These are phyloP conservation scores for Miscanthus lutarioriparius DNA, from an alignment of 176 grass and related monocot genomes.

Conservation along the genomic window DNA sequence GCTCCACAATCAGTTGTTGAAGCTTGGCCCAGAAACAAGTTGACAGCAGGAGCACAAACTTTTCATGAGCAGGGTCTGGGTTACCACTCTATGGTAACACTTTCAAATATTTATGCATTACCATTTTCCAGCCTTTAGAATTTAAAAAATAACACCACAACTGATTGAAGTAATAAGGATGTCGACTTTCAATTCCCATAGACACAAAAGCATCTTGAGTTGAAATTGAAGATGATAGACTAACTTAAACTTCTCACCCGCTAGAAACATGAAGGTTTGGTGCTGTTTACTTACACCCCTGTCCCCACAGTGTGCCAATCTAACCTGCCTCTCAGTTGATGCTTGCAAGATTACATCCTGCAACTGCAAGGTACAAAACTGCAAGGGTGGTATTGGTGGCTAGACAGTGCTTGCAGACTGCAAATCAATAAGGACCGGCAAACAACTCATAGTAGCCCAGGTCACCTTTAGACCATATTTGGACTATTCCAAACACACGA, in stretches of 20 bases:
- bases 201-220: background rate
- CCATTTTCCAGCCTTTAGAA: background rate
- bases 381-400: background rate
- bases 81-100: background rate
- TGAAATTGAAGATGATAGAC: background rate
- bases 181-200: background rate
- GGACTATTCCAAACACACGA: background rate
- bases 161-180: background rate
- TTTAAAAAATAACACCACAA: background rate
- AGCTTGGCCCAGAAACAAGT: background rate
- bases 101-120: background rate
- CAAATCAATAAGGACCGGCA: background rate
- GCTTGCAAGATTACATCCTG: background rate
- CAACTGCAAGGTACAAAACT: conserved; percentile 13
- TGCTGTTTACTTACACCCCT: background rate
- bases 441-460: background rate
- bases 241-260: background rate
- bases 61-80: background rate
- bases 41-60: background rate
- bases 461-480: background rate
- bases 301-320: background rate
- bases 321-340: conserved; percentile 2
- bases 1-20: background rate
- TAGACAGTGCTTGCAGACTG: background rate
- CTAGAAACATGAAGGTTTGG: conserved; percentile 4